Conservation (phyloP, 768 basidiomycete genomes). For the Boletus reticulatus region DNA sequence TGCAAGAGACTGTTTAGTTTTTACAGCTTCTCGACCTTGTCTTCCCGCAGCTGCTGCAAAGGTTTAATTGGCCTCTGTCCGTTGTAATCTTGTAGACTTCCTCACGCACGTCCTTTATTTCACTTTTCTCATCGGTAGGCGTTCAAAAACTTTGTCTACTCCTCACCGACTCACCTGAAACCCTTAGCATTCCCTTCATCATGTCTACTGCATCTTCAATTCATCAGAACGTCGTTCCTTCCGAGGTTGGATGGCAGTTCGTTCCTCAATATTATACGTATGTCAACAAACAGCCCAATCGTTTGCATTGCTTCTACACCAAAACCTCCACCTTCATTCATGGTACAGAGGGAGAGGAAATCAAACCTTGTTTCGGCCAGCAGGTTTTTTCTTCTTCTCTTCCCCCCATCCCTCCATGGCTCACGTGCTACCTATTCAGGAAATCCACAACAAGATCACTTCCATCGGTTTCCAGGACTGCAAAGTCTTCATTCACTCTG, state of each 20-base stretch:
- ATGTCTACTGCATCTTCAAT: slow-evolving; percentile 44
- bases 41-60: slow-evolving; percentile 24
- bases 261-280: slow-evolving; percentile 99
- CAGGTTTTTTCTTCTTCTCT: slow-evolving; percentile 54
- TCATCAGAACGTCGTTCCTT: slow-evolving; percentile 74
- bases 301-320: slow-evolving; percentile 98
- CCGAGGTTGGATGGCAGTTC: slow-evolving; percentile 99
- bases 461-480: slow-evolving; percentile 93
- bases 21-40: slow-evolving; percentile 19
- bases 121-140: slow-evolving; percentile 28
- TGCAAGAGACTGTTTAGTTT: slow-evolving; percentile 12
- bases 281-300: slow-evolving; percentile 96
- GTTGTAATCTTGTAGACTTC: slow-evolving; percentile 38
- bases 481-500: slow-evolving; percentile 98
- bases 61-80: slow-evolving; percentile 29
- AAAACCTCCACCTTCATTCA: slow-evolving; percentile 97
- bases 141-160: not conserved
- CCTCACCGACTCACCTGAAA: slow-evolving; percentile 1
- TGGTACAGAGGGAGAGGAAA: slow-evolving; percentile 95
- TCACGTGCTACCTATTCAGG: slow-evolving; percentile 44
- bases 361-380: slow-evolving; percentile 86
- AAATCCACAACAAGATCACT: slow-evolving; percentile 96
- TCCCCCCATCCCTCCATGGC: not conserved
- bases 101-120: slow-evolving; percentile 39
- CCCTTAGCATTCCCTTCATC: slow-evolving; percentile 31